phyloP scores from a whole-genome alignment of 306 rosid genomes.

The Lathyrus tuberosus region DNA sequence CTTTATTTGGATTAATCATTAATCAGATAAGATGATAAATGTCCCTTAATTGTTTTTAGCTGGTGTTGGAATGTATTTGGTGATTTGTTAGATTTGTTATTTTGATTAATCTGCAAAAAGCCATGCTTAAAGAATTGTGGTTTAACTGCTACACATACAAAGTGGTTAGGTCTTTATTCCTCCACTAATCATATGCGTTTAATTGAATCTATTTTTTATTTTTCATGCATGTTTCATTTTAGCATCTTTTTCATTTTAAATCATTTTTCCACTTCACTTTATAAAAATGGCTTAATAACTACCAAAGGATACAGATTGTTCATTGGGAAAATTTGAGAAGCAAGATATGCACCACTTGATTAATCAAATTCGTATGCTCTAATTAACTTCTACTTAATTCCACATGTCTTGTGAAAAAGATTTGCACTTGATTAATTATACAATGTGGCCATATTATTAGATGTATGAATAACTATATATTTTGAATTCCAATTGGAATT shows the following conservation, averaged over 20 bases:
- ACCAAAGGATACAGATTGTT: background rate
- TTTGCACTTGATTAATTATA: background rate
- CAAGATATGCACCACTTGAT: background rate
- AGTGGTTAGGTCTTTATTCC: conserved; percentile 26
- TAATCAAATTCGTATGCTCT: background rate
- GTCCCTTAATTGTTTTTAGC: conserved; percentile 11
- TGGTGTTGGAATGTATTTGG: conserved; percentile 25
- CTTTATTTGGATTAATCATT: conserved; percentile 17
- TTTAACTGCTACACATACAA: conserved; percentile 21
- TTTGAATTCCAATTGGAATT: too few relatives aligned
- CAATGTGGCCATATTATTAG: background rate
- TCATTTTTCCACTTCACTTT: background rate
- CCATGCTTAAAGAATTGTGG: background rate
- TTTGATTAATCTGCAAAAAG: conserved; percentile 2
- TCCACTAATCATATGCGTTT: too few relatives aligned
- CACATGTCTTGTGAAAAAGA: background rate
- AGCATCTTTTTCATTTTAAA: conserved; percentile 17
- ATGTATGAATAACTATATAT: background rate
- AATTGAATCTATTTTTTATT: background rate
- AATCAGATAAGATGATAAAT: conserved; percentile 8
- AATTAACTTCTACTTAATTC: background rate
- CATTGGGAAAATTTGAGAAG: background rate
- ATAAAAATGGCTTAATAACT: conserved; percentile 3
- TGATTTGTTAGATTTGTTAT: conserved; percentile 4
- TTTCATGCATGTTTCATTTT: background rate